Conservation (phyloP, 805 yeast genomes). For the Candida wancherniae region DNA sequence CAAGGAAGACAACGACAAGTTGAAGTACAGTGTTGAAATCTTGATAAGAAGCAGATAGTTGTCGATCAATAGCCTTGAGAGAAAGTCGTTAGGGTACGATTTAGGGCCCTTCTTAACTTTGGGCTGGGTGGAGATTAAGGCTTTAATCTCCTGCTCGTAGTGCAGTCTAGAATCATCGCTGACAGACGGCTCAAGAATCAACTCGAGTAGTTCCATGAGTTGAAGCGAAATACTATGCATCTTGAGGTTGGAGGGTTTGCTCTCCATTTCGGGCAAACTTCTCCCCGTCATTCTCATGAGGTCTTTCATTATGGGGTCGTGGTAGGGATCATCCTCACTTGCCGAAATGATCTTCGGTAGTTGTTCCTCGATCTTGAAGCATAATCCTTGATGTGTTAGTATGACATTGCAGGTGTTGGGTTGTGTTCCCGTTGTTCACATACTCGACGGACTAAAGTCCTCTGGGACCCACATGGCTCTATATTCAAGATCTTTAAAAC, state of each 20-base stretch:
- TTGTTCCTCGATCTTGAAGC: slow-evolving; percentile 5
- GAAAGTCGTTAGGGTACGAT: slow-evolving; percentile 31
- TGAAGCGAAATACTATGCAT: slow-evolving; percentile 30
- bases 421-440: too few species aligned
- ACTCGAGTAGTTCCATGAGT: slow-evolving; percentile 25
- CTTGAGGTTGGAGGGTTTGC: slow-evolving; percentile 8
- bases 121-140: slow-evolving; percentile 25
- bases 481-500: too few species aligned
- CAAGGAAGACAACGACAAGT: slow-evolving; percentile 34
- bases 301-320: slow-evolving; percentile 31
- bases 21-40: slow-evolving; percentile 32
- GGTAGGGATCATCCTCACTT: slow-evolving; percentile 3
- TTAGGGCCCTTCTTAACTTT: slow-evolving; percentile 6
- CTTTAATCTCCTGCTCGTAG: slow-evolving; percentile 25
- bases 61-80: slow-evolving; percentile 36
- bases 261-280: slow-evolving; percentile 4
- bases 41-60: slow-evolving; percentile 28
- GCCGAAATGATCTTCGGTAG: slow-evolving; percentile 5
- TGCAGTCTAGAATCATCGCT: slow-evolving; percentile 28
- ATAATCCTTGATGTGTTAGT: slow-evolving; percentile 10
- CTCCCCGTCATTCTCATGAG: slow-evolving; percentile 24
- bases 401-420: background rate
- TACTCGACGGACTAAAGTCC: slow-evolving; percentile 10
- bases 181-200: slow-evolving; percentile 24
- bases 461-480: slow-evolving; percentile 6